A percentile compares a stretch with the other conserved stretches of the same genome.
Conservation (phyloP, 2,329 filamentous ascomycete species). For the Exophiala oligosperma region DNA sequence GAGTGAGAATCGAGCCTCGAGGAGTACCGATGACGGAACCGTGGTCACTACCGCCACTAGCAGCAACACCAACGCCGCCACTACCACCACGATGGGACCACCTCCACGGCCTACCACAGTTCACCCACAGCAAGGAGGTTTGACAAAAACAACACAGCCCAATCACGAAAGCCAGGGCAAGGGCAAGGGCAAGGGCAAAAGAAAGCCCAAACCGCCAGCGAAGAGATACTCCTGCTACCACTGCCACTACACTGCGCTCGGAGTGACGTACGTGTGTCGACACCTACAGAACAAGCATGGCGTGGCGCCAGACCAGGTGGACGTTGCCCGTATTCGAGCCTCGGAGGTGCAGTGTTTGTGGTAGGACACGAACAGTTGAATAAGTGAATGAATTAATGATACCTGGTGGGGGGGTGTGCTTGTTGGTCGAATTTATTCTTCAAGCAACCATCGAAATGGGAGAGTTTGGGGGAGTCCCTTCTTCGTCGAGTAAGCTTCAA, state of each 20-base stretch:
- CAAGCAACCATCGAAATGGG: no score
- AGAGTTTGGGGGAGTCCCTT: no score
- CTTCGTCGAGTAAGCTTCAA: neutral
- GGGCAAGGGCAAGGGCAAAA: neutral
- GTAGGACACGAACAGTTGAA: neutral
- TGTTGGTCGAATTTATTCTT: no score
- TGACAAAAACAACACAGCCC: neutral
- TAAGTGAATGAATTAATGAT: no score
- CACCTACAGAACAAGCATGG: neutral
- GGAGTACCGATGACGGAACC: no score
- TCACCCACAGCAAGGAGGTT: no score
- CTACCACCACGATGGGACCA: no score
- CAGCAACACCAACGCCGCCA: no score
- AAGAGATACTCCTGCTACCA: conserved; percentile 3
- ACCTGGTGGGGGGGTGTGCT: no score
- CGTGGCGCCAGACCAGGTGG: neutral
- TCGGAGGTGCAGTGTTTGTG: neutral
- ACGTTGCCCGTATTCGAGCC: neutral
- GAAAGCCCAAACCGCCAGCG: neutral
- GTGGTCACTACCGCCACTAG: no score
- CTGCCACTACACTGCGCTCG: neutral
- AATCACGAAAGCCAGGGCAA: neutral
- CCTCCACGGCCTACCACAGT: no score
- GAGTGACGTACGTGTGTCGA: neutral
- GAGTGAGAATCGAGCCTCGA: no score